These are phyloP conservation scores for Immersiporthe knoxdaviesiana DNA, from an alignment of 2,329 filamentous ascomycete genomes.

Conservation along the genomic window DNA sequence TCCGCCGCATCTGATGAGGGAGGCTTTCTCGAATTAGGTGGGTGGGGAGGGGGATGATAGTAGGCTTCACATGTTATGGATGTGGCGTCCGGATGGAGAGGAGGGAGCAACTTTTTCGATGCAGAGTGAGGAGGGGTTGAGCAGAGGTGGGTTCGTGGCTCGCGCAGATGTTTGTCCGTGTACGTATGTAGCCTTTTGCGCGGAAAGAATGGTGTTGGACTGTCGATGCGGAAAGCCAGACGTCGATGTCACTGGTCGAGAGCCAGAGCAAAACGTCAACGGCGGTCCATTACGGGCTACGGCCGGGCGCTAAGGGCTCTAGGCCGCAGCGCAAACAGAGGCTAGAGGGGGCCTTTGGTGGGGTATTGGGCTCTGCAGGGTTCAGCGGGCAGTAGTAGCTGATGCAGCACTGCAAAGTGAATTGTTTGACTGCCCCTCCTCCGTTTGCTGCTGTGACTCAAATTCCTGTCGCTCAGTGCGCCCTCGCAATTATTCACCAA, in stretches of 20 bases:
- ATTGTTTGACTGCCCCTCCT: slow-evolving; percentile 24
- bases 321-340: not conserved
- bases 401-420: slow-evolving; percentile 1
- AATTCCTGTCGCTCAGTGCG: slow-evolving; percentile 7
- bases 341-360: slow-evolving; percentile 7
- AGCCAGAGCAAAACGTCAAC: slow-evolving; percentile 3
- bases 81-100: not conserved
- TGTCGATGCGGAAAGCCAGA: not conserved
- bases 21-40: slow-evolving; percentile 31
- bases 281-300: slow-evolving; percentile 4
- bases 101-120: not conserved
- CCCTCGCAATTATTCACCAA: not conserved
- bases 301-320: not conserved
- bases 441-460: slow-evolving; percentile 24
- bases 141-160: not conserved
- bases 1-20: slow-evolving; percentile 44
- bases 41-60: no score
- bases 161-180: not conserved
- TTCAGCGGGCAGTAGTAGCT: not conserved
- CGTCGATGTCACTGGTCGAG: not conserved
- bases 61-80: slow-evolving; percentile 28
- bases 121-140: no score
- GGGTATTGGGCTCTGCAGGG: slow-evolving; percentile 12
- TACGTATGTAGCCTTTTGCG: not conserved
- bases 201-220: not conserved